Conservation (phyloP, 345 rosid genomes). For the Cardamine resedifolia region DNA sequence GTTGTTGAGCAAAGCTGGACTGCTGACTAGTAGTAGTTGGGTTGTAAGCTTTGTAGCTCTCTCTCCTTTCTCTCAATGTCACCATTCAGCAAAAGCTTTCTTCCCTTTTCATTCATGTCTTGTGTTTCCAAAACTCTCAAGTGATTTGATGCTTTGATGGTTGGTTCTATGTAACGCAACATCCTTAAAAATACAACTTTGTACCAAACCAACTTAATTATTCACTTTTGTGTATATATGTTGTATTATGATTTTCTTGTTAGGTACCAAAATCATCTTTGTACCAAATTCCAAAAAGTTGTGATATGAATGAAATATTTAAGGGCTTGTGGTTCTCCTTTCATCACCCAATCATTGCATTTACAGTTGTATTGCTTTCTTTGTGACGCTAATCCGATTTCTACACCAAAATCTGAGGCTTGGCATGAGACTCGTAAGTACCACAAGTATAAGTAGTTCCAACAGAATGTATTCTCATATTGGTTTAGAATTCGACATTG, state of each 20-base stretch:
- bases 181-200: constrained; percentile 20
- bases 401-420: constrained; percentile 55
- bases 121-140: constrained; percentile 17
- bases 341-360: neutral
- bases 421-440: neutral
- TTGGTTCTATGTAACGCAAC: constrained; percentile 28
- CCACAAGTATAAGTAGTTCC: neutral
- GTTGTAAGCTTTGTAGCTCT: constrained; percentile 33
- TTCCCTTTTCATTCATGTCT: constrained; percentile 28
- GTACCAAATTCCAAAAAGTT: constrained; percentile 1
- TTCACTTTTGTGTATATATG: constrained; percentile 26
- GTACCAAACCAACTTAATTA: constrained; percentile 28
- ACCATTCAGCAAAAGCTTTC: constrained; percentile 29
- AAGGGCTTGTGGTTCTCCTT: neutral
- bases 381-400: constrained; percentile 64
- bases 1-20: constrained; percentile 83
- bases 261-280: neutral
- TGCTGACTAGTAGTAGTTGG: constrained; percentile 49
- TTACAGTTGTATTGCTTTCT: constrained; percentile 51
- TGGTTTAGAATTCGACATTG: neutral
- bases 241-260: constrained; percentile 17
- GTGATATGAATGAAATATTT: neutral
- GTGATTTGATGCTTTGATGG: constrained; percentile 29
- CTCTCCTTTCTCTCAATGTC: constrained; percentile 10
- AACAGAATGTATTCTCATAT: neutral